Base-by-base conservation (phyloP, 805 yeast species). In the Candida ortonii region DNA sequence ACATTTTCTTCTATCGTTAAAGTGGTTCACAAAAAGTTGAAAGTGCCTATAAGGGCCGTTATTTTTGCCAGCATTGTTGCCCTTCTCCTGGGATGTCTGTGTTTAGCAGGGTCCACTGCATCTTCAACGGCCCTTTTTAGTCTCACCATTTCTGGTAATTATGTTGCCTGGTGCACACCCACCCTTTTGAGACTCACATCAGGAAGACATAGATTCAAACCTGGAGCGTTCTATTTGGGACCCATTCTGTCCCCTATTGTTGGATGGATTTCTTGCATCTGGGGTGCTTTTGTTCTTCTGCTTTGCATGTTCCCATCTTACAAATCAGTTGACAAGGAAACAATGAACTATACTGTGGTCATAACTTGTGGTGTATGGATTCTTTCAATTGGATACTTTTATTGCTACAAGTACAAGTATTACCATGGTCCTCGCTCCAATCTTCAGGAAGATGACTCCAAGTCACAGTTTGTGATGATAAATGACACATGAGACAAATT, bases 331-430 rank as follows among this genome's bases (percentile, higher is more conserved):
- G 59, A 61, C 20, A 65, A 64, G 35, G 58, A 60, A 0, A 60
- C 73, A n/a, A 81, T 82, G 89, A 82, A 82, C 60, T 82, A 81
- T 54, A 77, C 86, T 0, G 70, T 71, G 47, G 84, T 76, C 3
- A 76, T 81, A 37, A 77, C 76, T 16, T 70, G 73, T 17, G 79
- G 80, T 6, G 70, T 75, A 9, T 76, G 82, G 81, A 38, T 72
- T 3, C 55, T 76, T 11, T 63, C 81, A 1, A 44, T 68, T 33
- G 36, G 67, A 1, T 78, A 78, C 55, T 79, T 71, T 57, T 67
- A 53, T 38, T 52, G 64, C 5, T 68, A 70, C 51, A 82, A 79
- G 3, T 65, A 70, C 43, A 73, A 68, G 48, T 57, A 64, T 50
- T 79, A 71, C 63, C 54, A 65, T 16, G 86, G 86, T 4, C 84